These are phyloP conservation scores for Tuber umbilicatum DNA, from an alignment of 495 filamentous ascomycete genomes.

Conservation along the genomic window DNA sequence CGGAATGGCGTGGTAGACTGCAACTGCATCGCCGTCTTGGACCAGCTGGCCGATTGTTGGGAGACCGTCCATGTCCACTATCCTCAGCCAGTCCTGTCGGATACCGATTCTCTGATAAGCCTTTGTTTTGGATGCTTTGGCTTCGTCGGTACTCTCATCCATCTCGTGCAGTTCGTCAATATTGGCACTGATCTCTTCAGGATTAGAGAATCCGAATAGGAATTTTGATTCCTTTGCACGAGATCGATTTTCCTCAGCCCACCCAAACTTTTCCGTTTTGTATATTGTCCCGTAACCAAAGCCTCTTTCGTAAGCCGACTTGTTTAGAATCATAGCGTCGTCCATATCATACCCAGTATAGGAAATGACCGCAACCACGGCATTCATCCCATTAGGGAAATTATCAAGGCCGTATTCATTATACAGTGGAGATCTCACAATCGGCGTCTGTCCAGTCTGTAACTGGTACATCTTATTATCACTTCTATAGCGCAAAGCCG, in stretches of 20 bases:
- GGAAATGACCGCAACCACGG: conserved; percentile 93
- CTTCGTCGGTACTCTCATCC: conserved; percentile 32
- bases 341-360: conserved; percentile 99
- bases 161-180: conserved; percentile 43
- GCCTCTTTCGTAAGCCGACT: conserved; percentile 93
- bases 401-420: conserved; percentile 97
- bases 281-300: conserved; percentile 95
- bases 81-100: conserved; percentile 56
- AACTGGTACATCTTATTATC: conserved; percentile 96
- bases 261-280: conserved; percentile 83
- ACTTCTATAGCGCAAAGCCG: conserved; percentile 75
- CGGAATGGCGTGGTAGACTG: conserved; percentile 81
- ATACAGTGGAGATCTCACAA: conserved; percentile 84
- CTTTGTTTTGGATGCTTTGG: conserved; percentile 22
- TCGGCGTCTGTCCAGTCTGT: conserved; percentile 91
- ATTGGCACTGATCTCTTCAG: conserved; percentile 43
- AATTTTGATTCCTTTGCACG: conserved; percentile 45
- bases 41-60: conserved; percentile 70
- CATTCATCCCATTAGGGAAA: conserved; percentile 96
- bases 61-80: conserved; percentile 79
- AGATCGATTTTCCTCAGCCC: conserved; percentile 64
- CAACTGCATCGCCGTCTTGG: conserved; percentile 71
- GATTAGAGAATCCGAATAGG: conserved; percentile 38
- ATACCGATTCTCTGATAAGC: conserved; percentile 48
- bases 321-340: conserved; percentile 99